Evolutionary conservation across 164 flowering plant genomes (phyloP), one percentile per base, ranked within the genome.

Genomic region (Vitis vinifera): DNA sequence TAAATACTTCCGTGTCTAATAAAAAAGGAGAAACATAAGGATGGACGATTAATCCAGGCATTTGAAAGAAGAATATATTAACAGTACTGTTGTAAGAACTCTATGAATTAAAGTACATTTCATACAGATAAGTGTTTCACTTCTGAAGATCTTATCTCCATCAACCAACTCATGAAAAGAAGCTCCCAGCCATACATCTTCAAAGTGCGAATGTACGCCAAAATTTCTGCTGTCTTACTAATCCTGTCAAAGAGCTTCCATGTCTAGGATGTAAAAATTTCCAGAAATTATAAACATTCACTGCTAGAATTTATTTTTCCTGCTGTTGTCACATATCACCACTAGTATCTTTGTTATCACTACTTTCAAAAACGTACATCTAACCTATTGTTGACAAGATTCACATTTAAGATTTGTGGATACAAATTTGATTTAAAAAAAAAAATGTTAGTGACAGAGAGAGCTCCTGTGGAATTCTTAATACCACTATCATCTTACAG

Each of bases 141-240:
- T 95, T 95, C 99, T 47, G 69, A 68, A 30, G 84, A 76, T 86
- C 99, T 87, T 52, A 93, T 88, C 68, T 93, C 85, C 87, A 84
- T 90, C 81, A 95, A 75, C 88, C 89, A 84, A 66, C 75, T 70
- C 13, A 90, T 79, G 74, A 95, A 92, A 57, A 91, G 84, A 51
- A 82, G 77, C 82, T 95, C 99, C 99, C 99, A 95, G 6, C 90
- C 84, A 79, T 93, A 91, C 97, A 93, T 91, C 81, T 95, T 95
- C 70, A 95, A 65, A 62, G 99, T 90, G 59, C 93, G 94, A 48
- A 95, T 91, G 73, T 86, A 75, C 2, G 89, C 74, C 81, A 92
- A 71, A 79, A 95, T 83, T 77, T 95, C 99, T 56, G 93, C 93
- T 17, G 97, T 85, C 80, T 79, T 90, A 67, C 94, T 84, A 70